A percentile compares a stretch with the other conserved stretches of the same genome.
Evolutionary conservation across 306 rosid genomes (phyloP).

Genomic region (Malus sieversii): DNA sequence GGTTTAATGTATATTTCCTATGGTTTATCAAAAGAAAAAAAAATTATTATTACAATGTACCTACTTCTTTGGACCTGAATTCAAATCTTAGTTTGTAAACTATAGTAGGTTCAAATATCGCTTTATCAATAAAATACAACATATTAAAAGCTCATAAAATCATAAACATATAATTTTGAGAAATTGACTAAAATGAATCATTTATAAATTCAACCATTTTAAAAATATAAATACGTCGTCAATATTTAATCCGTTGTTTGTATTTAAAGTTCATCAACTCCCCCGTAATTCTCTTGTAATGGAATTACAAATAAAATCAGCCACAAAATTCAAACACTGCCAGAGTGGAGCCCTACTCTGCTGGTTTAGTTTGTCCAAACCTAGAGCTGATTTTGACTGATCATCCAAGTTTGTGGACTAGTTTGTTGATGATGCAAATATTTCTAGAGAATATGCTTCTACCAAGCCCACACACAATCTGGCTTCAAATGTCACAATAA

Average conservation of each 20-base stretch:
- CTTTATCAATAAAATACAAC: too few relatives aligned
- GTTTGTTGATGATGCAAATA: not conserved
- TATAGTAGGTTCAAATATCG: too few relatives aligned
- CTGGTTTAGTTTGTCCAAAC: not conserved
- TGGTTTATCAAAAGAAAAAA: too few relatives aligned
- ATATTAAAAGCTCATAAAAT: not conserved
- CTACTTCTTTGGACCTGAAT: too few relatives aligned
- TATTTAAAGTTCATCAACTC: not conserved
- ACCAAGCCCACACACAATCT: not conserved
- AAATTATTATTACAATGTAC: too few relatives aligned
- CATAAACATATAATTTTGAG: not conserved
- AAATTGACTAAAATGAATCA: too few relatives aligned
- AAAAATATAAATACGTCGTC: too few relatives aligned
- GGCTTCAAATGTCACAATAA: not conserved
- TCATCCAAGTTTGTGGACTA: not conserved
- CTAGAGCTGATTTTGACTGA: not conserved
- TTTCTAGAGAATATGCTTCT: not conserved
- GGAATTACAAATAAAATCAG: not conserved
- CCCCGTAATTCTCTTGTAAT: not conserved
- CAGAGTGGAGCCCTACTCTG: constrained; percentile 5
- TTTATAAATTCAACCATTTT: too few relatives aligned
- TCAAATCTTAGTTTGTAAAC: too few relatives aligned
- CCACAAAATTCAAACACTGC: not conserved
- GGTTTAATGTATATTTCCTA: too few relatives aligned
- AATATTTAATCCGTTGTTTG: too few relatives aligned